A percentile compares a stretch with the other conserved stretches of the same genome.
These are phyloP conservation scores for Usnea hakonensis DNA, from an alignment of 495 filamentous ascomycete genomes.

Conservation along the genomic window DNA sequence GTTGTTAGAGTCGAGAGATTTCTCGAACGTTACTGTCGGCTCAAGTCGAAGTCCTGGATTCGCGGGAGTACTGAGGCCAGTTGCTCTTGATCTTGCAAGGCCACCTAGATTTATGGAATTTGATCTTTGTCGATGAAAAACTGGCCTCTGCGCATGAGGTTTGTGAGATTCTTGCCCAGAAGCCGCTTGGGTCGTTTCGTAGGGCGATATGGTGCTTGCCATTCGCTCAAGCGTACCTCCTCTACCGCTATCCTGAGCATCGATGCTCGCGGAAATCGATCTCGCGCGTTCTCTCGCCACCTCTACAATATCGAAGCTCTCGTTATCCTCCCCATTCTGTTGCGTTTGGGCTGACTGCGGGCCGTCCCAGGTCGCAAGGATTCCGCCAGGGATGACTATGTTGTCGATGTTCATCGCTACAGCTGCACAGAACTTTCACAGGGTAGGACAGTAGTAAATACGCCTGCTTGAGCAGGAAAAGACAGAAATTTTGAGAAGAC, in stretches of 20 bases:
- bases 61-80: not conserved
- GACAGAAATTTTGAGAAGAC: too few species aligned
- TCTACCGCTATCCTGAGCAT: not conserved
- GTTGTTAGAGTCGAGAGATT: not conserved
- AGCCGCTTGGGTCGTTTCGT: not conserved
- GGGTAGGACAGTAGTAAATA: too few species aligned
- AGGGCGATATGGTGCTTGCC: not conserved
- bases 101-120: not conserved
- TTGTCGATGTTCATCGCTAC: slow-evolving; percentile 3
- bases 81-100: not conserved
- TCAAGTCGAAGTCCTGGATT: slow-evolving; percentile 1
- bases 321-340: not conserved
- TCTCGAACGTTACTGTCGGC: not conserved
- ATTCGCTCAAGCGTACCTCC: not conserved
- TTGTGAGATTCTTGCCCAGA: not conserved
- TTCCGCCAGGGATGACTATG: slow-evolving; percentile 8
- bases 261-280: not conserved
- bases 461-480: too few species aligned
- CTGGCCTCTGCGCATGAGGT: not conserved
- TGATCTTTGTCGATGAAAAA: not conserved
- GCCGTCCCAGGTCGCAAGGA: slow-evolving; percentile 5
- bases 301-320: slow-evolving; percentile 3
- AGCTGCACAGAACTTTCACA: not conserved
- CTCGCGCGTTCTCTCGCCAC: slow-evolving; percentile 2
- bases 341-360: not conserved